Conservation (phyloP, 2,329 filamentous ascomycete species). For the Cordyceps cicadae region DNA sequence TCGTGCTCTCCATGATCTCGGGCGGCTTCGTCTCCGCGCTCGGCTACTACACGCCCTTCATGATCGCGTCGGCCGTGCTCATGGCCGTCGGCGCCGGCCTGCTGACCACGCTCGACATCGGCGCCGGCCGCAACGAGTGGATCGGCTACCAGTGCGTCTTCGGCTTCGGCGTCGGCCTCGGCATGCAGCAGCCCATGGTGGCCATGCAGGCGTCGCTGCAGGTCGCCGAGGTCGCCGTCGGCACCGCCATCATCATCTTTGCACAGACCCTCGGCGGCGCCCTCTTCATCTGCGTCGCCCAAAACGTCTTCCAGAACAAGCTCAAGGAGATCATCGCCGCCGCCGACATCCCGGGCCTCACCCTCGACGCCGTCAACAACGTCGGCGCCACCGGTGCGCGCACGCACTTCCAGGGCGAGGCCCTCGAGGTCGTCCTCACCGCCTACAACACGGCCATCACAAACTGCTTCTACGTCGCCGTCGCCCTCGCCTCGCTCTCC, state of each 20-base stretch:
- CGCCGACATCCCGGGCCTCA: constrained; percentile 26
- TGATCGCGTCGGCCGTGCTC: constrained; percentile 23
- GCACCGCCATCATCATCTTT: constrained; percentile 40
- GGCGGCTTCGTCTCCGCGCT: background rate
- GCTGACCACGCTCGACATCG: constrained; percentile 24
- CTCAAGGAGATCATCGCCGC: constrained; percentile 31
- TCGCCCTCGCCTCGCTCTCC: constrained; percentile 36
- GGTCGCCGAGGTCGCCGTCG: constrained; percentile 35
- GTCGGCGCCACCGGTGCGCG: constrained; percentile 32
- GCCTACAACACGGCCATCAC: constrained; percentile 39
- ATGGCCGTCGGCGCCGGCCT: constrained; percentile 27
- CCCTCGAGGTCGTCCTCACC: constrained; percentile 26
- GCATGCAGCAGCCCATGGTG: constrained; percentile 36
- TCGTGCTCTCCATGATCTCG: constrained; percentile 14
- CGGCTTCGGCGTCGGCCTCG: constrained; percentile 33
- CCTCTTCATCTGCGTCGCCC: constrained; percentile 43
- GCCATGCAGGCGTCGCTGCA: constrained; percentile 37
- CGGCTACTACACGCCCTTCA: constrained; percentile 19
- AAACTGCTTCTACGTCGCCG: constrained; percentile 33
- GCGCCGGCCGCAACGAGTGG: constrained; percentile 9
- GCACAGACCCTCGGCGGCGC: constrained; percentile 34
- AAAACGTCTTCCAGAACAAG: constrained; percentile 42
- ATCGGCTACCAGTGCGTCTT: constrained; percentile 29
- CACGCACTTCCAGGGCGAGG: constrained; percentile 20
- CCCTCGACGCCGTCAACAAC: constrained; percentile 24